Evolutionary conservation across 225 moss, liverwort and hornwort genomes (phyloP).

Genomic region (Thuidium tamariscinum): DNA sequence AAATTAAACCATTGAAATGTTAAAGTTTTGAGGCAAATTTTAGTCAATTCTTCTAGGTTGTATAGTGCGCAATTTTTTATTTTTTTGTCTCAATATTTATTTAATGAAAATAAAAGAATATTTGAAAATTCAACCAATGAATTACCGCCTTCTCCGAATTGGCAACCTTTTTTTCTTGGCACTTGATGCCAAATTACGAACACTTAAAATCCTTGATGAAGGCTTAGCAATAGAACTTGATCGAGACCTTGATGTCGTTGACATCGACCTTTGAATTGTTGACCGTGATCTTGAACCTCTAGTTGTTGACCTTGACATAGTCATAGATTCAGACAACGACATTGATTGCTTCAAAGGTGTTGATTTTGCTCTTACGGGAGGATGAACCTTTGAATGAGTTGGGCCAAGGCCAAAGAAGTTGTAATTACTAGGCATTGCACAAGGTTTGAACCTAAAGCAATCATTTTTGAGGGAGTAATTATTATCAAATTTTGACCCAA

Average conservation of each 20-base stretch:
- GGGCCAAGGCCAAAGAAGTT: neutral
- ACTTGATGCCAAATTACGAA: neutral
- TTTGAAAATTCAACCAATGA: neutral
- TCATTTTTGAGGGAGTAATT: neutral
- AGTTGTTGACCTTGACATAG: neutral
- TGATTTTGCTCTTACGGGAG: neutral
- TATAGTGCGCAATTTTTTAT: accelerated
- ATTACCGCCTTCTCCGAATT: neutral
- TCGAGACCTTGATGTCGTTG: neutral
- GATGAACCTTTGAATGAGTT: neutral
- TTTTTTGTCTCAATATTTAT: neutral
- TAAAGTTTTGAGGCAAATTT: neutral
- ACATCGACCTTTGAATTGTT: neutral
- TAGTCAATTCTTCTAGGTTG: accelerated
- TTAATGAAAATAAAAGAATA: neutral
- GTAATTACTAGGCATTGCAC: neutral
- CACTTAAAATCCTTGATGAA: neutral
- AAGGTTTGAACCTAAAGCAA: neutral
- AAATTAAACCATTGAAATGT: neutral
- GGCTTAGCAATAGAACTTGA: neutral
- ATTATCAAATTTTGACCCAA: neutral
- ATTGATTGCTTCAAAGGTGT: neutral
- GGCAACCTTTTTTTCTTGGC: neutral
- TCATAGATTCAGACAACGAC: accelerated
- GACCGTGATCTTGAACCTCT: neutral